Base-by-base conservation (phyloP, 768 basidiomycete species). In the Tremella yokohamensis region DNA sequence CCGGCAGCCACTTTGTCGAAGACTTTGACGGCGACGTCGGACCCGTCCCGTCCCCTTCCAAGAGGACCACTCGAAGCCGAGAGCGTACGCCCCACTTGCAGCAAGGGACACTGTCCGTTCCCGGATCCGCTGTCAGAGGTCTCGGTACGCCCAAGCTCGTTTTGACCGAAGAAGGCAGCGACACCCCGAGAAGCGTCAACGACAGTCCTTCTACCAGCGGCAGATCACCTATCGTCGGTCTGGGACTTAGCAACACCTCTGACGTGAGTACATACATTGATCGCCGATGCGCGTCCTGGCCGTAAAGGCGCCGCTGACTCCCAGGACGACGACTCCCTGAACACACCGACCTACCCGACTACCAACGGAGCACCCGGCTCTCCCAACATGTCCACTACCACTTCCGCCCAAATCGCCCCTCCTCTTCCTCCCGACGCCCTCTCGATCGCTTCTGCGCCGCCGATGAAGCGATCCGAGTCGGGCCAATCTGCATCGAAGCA, bases 121-220 rank as follows among this genome's bases (percentile, higher is more conserved):
- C 29, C 6, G 29, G n/a, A 22, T 44, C 54, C 20, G 49, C 37
- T 34, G 29, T 34, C 29, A 34, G 45, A 40, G 15, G 40, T 19
- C 13, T 18, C 8, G 70, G 68, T 0, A 72, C 70, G 15, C 70
- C 70, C 8, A 66, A 65, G 48, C 56, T 72, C 8, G 61, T 63
- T 6, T 49, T 72, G 19, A 69, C 67, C 12, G 65, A 69, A 57
- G 68, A 69, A 54, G 70, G 67, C 7, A 61, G 66, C 4, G 56
- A 59, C 51, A 69, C 62, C 38, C 70, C 70, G 1, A 38, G 65
- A 22, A 72, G 70, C 49, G 63, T 72, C 50, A 48, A 40, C 22
- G 60, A 60, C 39, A 61, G 60, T 49, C 65, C 65, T 6, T 45
- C 42, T 45, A 6, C 15, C 15, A 18, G n/a, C 15, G n/a, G n/a